Percentiles rank a stretch among this genome's conserved stretches.
These are phyloP conservation scores for Boletus fagicola DNA, from an alignment of 768 basidiomycete genomes.

Conservation along the genomic window DNA sequence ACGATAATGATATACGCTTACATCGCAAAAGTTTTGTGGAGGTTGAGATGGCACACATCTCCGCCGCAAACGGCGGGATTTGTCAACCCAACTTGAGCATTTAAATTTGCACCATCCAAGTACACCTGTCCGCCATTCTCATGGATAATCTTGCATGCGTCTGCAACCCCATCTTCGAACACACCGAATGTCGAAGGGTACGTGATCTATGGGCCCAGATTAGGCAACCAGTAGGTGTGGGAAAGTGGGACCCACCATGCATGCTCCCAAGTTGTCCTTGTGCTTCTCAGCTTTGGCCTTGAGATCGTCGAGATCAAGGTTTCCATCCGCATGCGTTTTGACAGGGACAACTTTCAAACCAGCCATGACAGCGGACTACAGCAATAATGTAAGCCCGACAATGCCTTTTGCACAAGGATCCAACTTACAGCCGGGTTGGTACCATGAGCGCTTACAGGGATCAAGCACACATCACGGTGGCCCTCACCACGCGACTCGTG, in stretches of 20 bases:
- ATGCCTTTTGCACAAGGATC: background rate
- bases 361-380: conserved; percentile 92
- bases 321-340: conserved; percentile 84
- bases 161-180: conserved; percentile 87
- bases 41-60: conserved; percentile 96
- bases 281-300: conserved; percentile 84
- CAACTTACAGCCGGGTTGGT: conserved; percentile 90
- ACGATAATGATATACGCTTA: conserved; percentile 35
- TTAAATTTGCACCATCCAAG: conserved; percentile 92
- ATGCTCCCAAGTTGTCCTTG: conserved; percentile 89
- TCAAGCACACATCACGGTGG: conserved; percentile 87
- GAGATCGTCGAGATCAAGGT: conserved; percentile 85
- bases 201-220: conserved; percentile 61
- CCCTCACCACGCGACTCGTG: conserved; percentile 85
- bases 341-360: conserved; percentile 96
- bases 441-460: conserved; percentile 95
- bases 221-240: conserved; percentile 5
- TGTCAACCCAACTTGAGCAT: conserved; percentile 90
- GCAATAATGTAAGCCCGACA: conserved; percentile 15
- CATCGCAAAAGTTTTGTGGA: conserved; percentile 98
- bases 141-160: conserved; percentile 92
- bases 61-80: conserved; percentile 94
- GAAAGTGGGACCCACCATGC: conserved; percentile 65
- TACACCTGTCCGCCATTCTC: conserved; percentile 97
- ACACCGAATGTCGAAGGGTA: conserved; percentile 98